Conservation (phyloP, 2,329 filamentous ascomycete species). For the Alternaria gansuensis region DNA sequence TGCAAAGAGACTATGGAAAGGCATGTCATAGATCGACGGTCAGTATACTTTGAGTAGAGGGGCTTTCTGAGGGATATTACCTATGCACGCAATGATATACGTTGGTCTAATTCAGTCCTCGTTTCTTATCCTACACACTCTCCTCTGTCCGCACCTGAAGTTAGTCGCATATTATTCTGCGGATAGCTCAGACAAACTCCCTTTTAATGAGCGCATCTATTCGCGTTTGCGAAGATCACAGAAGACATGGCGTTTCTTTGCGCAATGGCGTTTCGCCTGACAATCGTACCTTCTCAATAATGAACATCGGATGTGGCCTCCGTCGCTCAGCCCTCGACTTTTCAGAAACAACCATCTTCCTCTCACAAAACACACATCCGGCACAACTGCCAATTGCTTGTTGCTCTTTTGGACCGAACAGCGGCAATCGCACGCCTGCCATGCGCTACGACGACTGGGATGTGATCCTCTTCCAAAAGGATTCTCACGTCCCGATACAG, state of each 20-base stretch:
- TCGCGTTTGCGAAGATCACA: not conserved
- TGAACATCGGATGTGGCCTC: not conserved
- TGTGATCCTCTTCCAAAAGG: constrained; percentile 76
- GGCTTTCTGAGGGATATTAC: not conserved
- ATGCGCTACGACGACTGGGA: constrained; percentile 93
- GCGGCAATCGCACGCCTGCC: constrained; percentile 42
- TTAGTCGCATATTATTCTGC: no score
- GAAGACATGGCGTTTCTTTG: not conserved
- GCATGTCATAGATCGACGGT: not conserved
- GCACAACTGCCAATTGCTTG: constrained; percentile 24
- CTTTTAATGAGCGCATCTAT: no score
- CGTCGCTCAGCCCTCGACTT: constrained; percentile 1
- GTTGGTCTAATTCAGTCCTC: not conserved
- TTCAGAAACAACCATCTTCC: constrained; percentile 15
- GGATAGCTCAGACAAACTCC: no score
- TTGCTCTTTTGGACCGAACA: constrained; percentile 30
- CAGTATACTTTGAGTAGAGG: not conserved
- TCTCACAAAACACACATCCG: constrained; percentile 11
- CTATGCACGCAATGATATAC: not conserved
- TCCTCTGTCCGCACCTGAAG: not conserved
- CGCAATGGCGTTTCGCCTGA: constrained; percentile 8
- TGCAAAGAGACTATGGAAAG: not conserved
- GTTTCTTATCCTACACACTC: not conserved
- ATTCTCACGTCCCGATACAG: constrained; percentile 74
- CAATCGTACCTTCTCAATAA: constrained; percentile 21